Conservation (phyloP, 495 filamentous ascomycete genomes). For the Penicillium macrosclerotiorum region DNA sequence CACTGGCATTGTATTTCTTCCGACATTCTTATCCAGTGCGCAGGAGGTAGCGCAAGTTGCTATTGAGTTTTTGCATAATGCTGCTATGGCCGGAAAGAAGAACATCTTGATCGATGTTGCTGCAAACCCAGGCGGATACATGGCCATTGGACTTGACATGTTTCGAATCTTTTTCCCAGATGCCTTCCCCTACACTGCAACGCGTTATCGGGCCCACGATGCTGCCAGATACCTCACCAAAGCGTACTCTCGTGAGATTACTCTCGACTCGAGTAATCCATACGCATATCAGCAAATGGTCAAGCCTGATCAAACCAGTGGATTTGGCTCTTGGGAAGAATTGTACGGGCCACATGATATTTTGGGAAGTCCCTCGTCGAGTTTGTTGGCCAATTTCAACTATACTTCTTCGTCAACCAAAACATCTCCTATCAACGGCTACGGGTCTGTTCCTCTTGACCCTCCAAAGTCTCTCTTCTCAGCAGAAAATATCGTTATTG, state of each 20-base stretch:
- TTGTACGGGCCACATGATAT: conserved; percentile 46
- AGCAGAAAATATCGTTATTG: conserved; percentile 50
- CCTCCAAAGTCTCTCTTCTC: conserved; percentile 37
- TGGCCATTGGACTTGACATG: conserved; percentile 27
- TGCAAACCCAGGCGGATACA: conserved; percentile 52
- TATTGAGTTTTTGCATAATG: conserved; percentile 33
- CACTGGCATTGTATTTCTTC: conserved; percentile 38
- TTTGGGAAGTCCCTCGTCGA: conserved; percentile 43
- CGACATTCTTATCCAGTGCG: conserved; percentile 30
- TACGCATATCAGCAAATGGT: conserved; percentile 21
- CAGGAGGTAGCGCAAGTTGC: conserved; percentile 22
- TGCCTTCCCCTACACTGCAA: conserved; percentile 33
- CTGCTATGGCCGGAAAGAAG: conserved; percentile 36
- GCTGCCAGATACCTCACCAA: conserved; percentile 41
- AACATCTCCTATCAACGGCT: conserved; percentile 38
- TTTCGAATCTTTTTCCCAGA: conserved; percentile 39
- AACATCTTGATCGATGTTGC: conserved; percentile 56
- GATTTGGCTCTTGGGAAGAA: conserved; percentile 54
- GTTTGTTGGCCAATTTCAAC: conserved; percentile 49
- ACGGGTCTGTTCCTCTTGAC: conserved; percentile 29
- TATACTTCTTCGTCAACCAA: conserved; percentile 39
- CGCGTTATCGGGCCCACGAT: conserved; percentile 43
- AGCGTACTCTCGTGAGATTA: conserved; percentile 18
- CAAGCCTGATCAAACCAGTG: conserved; percentile 20
- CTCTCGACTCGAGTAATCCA: conserved; percentile 15